Evolutionary conservation across 306 rosid genomes (phyloP), one percentile per base, ranked within the genome.

Genomic region (Dalbergia cultrata): DNA sequence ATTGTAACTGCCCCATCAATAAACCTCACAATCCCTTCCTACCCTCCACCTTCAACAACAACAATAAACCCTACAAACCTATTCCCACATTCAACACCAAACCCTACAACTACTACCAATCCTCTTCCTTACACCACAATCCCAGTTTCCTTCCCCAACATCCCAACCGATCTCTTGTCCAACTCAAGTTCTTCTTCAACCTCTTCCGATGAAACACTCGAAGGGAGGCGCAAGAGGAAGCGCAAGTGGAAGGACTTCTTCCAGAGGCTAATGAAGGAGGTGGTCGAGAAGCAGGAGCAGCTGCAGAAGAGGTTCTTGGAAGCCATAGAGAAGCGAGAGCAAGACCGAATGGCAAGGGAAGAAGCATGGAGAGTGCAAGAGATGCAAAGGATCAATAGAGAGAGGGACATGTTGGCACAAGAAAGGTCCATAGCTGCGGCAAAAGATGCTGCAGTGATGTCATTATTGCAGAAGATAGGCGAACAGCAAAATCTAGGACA

Each of bases 241-340:
- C 85, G 98, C 21, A 92, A 95, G 39, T 95, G 98, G 99, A 89
- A 88, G 79, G 92, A 90, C 76, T 95, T 95, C 88, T 93, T 95
- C 18, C 88, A 84, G 81, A 89, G 85, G 39, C 73, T 95, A 22
- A 90, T 91, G 85, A 89, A 86, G 86, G 90, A 93, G 52, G 98
- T 95, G 16, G 79, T 92, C 3, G 83, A 84, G 47, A 93, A 94
- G 70, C 98, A 95, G 67, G 99, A 93, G 70, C 90, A 89, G 1
- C 34, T 92, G 63, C 99, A 95, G 62, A 84, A 67, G 82, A 88
- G 81, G 49, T 92, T 95, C 83, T 44, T 95, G 59, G 96, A 93
- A 31, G 94, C 96, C 12, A 76, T 95, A 6, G 99, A 93, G 87
- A 90, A 91, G 67, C 83, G 97, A 0, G 99, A 95, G 10, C 95